These are phyloP conservation scores for Tricholoma bakamatsutake DNA, from an alignment of 768 basidiomycete species.

Conservation along the genomic window DNA sequence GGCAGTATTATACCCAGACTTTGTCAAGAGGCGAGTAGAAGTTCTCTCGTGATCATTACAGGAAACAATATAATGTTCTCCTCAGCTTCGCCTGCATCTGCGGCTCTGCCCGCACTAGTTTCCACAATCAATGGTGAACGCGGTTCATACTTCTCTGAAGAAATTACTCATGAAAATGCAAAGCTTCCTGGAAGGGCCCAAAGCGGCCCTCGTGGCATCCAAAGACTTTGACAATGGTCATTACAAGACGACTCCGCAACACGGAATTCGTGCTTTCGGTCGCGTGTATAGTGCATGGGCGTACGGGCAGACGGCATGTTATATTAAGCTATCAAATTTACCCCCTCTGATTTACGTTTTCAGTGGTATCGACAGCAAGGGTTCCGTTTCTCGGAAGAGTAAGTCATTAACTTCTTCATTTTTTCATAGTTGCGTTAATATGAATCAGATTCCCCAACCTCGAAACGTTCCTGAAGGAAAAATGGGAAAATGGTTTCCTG, in stretches of 20 bases:
- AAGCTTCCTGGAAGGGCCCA: conserved; percentile 57
- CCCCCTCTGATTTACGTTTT: neutral
- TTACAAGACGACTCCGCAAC: conserved; percentile 40
- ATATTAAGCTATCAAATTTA: neutral
- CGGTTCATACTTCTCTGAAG: neutral
- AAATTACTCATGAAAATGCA: neutral
- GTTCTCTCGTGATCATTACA: neutral
- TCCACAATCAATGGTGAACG: conserved; percentile 41
- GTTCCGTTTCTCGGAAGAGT: conserved; percentile 38
- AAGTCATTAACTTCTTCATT: conserved; percentile 6
- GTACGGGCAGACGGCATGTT: conserved; percentile 46
- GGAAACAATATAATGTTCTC: neutral
- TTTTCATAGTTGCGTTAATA: neutral
- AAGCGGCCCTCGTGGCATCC: conserved; percentile 46
- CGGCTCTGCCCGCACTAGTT: conserved; percentile 50
- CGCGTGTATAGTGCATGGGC: conserved; percentile 56
- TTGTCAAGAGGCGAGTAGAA: conserved; percentile 37
- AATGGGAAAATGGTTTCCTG: conserved; percentile 43
- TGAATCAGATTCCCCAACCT: conserved; percentile 32
- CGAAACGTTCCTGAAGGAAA: conserved; percentile 43
- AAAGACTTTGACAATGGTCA: conserved; percentile 51
- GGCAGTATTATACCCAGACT: conserved; percentile 50
- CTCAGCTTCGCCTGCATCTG: conserved; percentile 47
- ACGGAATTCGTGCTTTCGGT: conserved; percentile 50
- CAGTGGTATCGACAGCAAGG: conserved; percentile 52